phyloP scores from a whole-genome alignment of 1,139 yeast species.

The Suhomyces maxii region DNA sequence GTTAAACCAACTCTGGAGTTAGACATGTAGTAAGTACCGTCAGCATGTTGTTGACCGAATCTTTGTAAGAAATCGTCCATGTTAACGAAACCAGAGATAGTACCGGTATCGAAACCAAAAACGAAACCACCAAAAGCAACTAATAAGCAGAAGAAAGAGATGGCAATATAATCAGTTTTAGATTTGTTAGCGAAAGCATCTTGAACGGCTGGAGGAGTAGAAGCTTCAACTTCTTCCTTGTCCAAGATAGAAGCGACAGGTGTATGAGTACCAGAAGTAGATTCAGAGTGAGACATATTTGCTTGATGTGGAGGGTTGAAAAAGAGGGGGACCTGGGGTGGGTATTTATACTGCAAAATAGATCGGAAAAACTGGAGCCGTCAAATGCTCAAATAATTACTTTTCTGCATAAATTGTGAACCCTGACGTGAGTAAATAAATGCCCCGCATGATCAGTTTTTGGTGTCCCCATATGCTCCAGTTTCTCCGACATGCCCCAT shows the following conservation, averaged over 20 bases:
- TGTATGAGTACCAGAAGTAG: slow-evolving; percentile 32
- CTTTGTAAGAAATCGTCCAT: slow-evolving; percentile 50
- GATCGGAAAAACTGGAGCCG: slow-evolving; percentile 5
- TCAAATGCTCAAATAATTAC: slow-evolving; percentile 1
- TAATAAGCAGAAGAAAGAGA: slow-evolving; percentile 37
- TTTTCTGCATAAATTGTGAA: slow-evolving; percentile 1
- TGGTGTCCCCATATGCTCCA: slow-evolving; percentile 11
- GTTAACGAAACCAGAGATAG: slow-evolving; percentile 66
- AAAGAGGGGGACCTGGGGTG: not conserved
- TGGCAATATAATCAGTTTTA: slow-evolving; percentile 31
- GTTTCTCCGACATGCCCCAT: slow-evolving; percentile 13
- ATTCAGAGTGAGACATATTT: slow-evolving; percentile 26
- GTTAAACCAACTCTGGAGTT: slow-evolving; percentile 54
- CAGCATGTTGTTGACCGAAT: slow-evolving; percentile 43
- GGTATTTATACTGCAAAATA: slow-evolving; percentile 12
- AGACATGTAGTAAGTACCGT: slow-evolving; percentile 35
- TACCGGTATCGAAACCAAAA: slow-evolving; percentile 76
- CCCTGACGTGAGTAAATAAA: not conserved
- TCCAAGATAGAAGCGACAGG: slow-evolving; percentile 34
- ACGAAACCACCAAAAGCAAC: slow-evolving; percentile 67
- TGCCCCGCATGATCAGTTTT: slow-evolving; percentile 7
- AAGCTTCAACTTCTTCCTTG: slow-evolving; percentile 23
- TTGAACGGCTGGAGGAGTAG: slow-evolving; percentile 3
- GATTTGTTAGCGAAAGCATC: slow-evolving; percentile 29
- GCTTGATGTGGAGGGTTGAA: not conserved